Evolutionary conservation across 1,139 yeast genomes (phyloP).

Genomic region (Candida smagusa): DNA sequence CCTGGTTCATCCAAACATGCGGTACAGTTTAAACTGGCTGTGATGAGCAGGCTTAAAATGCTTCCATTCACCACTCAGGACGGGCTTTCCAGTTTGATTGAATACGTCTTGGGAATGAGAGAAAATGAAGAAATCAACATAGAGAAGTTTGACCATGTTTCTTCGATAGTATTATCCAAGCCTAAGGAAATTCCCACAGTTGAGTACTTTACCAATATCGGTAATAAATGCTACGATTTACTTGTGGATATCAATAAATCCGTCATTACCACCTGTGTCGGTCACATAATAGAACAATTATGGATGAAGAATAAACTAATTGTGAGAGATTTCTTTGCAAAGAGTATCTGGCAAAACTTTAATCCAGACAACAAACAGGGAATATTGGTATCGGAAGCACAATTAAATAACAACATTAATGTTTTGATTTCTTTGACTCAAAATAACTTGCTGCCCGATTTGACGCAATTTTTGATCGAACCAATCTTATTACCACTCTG

Average conservation of each 20-base stretch:
- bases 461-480: conserved; percentile 40
- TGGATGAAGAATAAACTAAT: conserved; percentile 52
- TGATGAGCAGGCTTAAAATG: conserved; percentile 45
- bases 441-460: conserved; percentile 41
- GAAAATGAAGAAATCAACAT: conserved; percentile 68
- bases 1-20: conserved; percentile 18
- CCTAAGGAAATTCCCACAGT: conserved; percentile 50
- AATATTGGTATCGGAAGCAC: conserved; percentile 41
- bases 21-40: conserved; percentile 38
- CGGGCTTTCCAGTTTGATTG: conserved; percentile 72
- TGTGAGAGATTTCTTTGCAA: conserved; percentile 57
- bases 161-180: conserved; percentile 56
- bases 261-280: conserved; percentile 53
- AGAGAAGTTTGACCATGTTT: conserved; percentile 63
- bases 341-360: conserved; percentile 43
- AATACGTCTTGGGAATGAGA: conserved; percentile 72
- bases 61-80: conserved; percentile 59
- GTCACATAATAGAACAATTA: conserved; percentile 52
- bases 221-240: conserved; percentile 56
- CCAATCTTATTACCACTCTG: conserved; percentile 54
- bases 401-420: conserved; percentile 61
- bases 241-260: conserved; percentile 63
- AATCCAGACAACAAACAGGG: conserved; percentile 24
- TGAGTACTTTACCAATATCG: conserved; percentile 54
- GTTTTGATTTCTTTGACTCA: conserved; percentile 62